Base-by-base conservation (phyloP, 1,284 basidiomycete genomes). In the Heimioporus retisporus region DNA sequence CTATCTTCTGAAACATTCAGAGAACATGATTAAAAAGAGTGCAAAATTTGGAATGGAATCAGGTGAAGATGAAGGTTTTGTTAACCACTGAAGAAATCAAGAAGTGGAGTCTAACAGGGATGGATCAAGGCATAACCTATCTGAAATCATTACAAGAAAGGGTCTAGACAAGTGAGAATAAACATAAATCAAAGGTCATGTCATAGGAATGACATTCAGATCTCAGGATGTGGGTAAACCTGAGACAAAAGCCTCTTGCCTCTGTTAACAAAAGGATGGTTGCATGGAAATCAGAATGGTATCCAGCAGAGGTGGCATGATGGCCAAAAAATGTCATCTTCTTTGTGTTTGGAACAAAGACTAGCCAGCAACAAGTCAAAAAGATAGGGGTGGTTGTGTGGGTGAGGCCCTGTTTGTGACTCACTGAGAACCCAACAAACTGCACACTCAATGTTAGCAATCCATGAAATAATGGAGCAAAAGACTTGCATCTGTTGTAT, bases 351-450 rank as follows among this genome's bases (percentile, higher is more conserved):
- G 2, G 61, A 25, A 62, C 55, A 28, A 8, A 62, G 61, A 19
- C 31, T 56, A 1, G 61, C 56, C 6, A 57, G 6, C 14, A 62
- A 2, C 2, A 46, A 40, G 7, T 50, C 7, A 14, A 63, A 63
- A 6, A 10, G 55, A 10, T 63, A 43, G 1, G 46, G 23, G 1
- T 46, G 55, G 0, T 10, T 2, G 11, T 58, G 56, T 4, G 6
- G 8, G 19, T 58, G 56, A 2, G 56, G 15, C 5, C 16, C 55
- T 3, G 40, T 1, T 11, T 16, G 21, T 2, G 40, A 53, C n/a
- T 63, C 40, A 5, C 56, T 50, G 25, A 63, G 50, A n/a, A 63
- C 21, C 62, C 56, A 63, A 21, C 62, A 63, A 16, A 59, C 56
- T 7, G 48, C 25, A 18, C 62, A 63, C 4, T n/a, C 19, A 0